Base-by-base conservation (phyloP, 805 yeast genomes). In the Candida succiphila region DNA sequence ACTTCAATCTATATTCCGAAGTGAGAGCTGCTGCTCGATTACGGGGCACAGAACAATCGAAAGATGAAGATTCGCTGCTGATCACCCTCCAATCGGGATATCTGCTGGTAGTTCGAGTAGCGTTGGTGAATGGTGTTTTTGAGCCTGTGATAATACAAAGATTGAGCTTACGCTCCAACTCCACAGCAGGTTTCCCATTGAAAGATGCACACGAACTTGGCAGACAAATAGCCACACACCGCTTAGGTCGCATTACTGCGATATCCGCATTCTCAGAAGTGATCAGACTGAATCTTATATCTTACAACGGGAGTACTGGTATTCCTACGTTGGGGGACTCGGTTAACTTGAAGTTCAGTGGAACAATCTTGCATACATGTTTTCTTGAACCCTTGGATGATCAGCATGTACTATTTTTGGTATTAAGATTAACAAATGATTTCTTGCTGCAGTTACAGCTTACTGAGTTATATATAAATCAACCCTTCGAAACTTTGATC, bases 31-130 rank as follows among this genome's bases (percentile, higher is more conserved):
- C 56, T 3, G 39, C 46, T 10, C 43, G 51, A 5, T 34, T 55
- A 1, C 47, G 45, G 7, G 47, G 51, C 1, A 43, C 41, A 16
- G 37, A 32, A 10, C 30, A 33, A 7, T 42, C 51, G 5, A 28
- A 36, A 14, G 34, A 27, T 10, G 57, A 50, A 33, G 61, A 57
- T 33, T 40, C 52, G 1, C 25, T 58, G 7, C 15, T 56, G 8
- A 31, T 53, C 3, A 37, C 46, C 12, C 33, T 52, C 29, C 31
- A 40, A 8, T 34, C 45, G 3, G 55, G 55, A 3, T 36, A 33
- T 22, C 22, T 51, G 3, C 25, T 52, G 10, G 14, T 52, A 8
- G 27, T 52, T 7, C 42, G 55, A 24, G 36, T 54, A 2, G 36
- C 31, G 4, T 21, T 32, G 2, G 27, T 32, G 7, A 39, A 39